Percentiles rank a stretch among this genome's conserved stretches.
Evolutionary conservation across 2,329 filamentous ascomycete species (phyloP).

Genomic region (Penicillium verrucosum): DNA sequence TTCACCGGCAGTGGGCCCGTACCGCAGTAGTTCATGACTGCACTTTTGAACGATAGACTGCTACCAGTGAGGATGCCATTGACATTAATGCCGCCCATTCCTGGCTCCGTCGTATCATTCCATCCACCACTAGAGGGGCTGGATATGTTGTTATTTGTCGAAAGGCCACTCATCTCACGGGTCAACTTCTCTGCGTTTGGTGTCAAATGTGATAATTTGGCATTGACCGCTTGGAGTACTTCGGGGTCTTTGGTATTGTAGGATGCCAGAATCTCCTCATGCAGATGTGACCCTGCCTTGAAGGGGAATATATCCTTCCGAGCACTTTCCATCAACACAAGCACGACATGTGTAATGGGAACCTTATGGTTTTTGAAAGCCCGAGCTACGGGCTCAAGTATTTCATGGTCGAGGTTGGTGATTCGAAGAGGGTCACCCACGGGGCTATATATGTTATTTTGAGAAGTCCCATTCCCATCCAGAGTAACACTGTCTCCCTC

Average conservation of each 20-base stretch:
- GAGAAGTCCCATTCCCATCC: not conserved
- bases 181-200: conserved; percentile 32
- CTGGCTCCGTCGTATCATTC: conserved; percentile 21
- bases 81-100: conserved; percentile 32
- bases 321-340: conserved; percentile 33
- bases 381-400: conserved; percentile 24
- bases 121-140: conserved; percentile 13
- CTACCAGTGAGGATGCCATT: conserved; percentile 30
- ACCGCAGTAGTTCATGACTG: conserved; percentile 32
- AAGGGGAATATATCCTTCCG: conserved; percentile 34
- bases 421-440: conserved; percentile 31
- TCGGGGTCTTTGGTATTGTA: conserved; percentile 16
- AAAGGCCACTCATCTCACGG: conserved; percentile 24
- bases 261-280: conserved; percentile 25
- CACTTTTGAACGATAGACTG: conserved; percentile 34
- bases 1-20: conserved; percentile 29
- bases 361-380: conserved; percentile 24
- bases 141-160: not conserved
- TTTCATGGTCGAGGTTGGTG: conserved; percentile 28
- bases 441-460: conserved; percentile 25
- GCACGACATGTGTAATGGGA: conserved; percentile 30
- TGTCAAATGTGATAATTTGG: conserved; percentile 25
- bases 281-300: conserved; percentile 26
- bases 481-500: not conserved
- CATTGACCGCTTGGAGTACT: conserved; percentile 16